Evolutionary conservation across 1,139 yeast species (phyloP).

Genomic region (Komagataea norvegica): DNA sequence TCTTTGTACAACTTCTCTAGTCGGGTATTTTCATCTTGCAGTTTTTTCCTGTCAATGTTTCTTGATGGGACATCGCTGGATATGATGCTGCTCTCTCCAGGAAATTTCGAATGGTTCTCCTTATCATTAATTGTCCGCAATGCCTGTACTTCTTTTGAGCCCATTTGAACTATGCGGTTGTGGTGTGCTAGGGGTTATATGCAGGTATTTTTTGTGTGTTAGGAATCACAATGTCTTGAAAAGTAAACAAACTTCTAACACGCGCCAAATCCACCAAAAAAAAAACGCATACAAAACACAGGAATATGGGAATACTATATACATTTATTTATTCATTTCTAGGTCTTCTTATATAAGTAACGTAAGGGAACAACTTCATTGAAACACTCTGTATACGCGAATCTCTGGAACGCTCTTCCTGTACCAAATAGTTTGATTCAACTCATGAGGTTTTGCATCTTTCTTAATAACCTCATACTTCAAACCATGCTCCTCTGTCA

Average conservation of each 20-base stretch:
- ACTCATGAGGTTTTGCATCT: constrained; percentile 11
- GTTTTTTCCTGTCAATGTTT: background rate
- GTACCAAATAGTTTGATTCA: constrained; percentile 23
- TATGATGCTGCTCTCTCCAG: too few relatives aligned
- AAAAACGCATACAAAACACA: too few relatives aligned
- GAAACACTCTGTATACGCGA: constrained; percentile 34
- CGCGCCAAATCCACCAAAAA: too few relatives aligned
- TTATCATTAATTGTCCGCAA: background rate
- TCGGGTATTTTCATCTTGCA: constrained; percentile 10
- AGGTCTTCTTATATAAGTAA: too few relatives aligned
- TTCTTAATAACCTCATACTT: constrained; percentile 18
- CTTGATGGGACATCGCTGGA: background rate
- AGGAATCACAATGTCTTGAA: constrained; percentile 1
- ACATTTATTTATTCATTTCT: too few relatives aligned
- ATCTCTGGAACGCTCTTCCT: constrained; percentile 38
- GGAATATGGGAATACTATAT: too few relatives aligned
- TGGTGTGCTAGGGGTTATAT: background rate
- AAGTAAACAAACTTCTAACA: constrained; percentile 9
- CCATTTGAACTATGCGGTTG: too few relatives aligned
- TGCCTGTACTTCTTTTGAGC: background rate
- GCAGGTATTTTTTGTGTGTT: background rate
- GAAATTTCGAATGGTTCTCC: too few relatives aligned
- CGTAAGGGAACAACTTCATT: background rate
- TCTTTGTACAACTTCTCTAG: constrained; percentile 28
- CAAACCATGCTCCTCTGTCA: constrained; percentile 29